Evolutionary conservation across 306 rosid genomes (phyloP).

Genomic region (Dryas octopetala): DNA sequence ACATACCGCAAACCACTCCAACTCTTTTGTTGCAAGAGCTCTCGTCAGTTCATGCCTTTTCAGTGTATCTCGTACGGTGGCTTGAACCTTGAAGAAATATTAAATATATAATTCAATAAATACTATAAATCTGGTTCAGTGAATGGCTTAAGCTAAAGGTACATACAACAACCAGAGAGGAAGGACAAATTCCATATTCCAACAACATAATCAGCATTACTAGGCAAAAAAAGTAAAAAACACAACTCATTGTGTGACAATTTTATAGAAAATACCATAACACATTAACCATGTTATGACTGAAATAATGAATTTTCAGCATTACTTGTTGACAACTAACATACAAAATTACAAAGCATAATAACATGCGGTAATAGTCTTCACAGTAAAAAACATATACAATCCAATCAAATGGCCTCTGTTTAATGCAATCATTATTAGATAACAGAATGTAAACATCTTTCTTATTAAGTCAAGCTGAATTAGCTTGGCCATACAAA

Average conservation of each 20-base stretch:
- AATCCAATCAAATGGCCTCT: background rate
- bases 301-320: background rate
- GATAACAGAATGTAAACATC: background rate
- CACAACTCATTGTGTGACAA: background rate
- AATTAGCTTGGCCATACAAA: background rate
- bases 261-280: background rate
- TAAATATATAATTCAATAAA: background rate
- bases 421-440: background rate
- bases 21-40: slow-evolving; percentile 84
- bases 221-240: background rate
- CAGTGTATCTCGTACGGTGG: slow-evolving; percentile 58
- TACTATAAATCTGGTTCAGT: background rate
- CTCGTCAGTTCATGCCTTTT: slow-evolving; percentile 72
- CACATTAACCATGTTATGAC: background rate
- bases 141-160: background rate
- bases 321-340: background rate
- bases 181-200: background rate
- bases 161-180: background rate
- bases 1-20: slow-evolving; percentile 96
- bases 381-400: background rate
- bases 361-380: background rate
- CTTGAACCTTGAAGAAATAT: slow-evolving; percentile 67
- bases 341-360: background rate
- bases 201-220: background rate
- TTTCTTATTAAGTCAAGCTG: background rate